Conservation (phyloP, 441 rosid genomes). For the Bruguiera hainesii region DNA sequence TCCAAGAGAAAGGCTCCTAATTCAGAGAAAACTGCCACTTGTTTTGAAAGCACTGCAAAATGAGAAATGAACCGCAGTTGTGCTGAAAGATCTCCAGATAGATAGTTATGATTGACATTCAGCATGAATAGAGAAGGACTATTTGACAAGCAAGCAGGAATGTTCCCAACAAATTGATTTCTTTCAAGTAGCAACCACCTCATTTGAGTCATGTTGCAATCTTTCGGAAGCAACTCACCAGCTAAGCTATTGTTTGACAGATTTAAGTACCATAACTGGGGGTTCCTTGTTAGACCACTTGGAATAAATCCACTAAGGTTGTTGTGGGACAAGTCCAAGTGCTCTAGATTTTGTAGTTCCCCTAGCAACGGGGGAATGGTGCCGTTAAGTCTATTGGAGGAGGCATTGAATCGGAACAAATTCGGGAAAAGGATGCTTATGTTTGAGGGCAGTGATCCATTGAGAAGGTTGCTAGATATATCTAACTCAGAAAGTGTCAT, state of each 20-base stretch:
- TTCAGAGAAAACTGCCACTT: background rate
- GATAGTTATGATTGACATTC: slow-evolving; percentile 2
- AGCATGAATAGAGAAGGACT: slow-evolving; percentile 3
- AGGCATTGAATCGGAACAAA: slow-evolving; percentile 1
- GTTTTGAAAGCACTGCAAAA: background rate
- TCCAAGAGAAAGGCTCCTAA: slow-evolving; percentile 5
- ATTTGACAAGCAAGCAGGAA: slow-evolving; percentile 7
- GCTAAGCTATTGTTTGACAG: slow-evolving; percentile 11
- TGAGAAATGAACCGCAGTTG: background rate
- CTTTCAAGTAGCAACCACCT: slow-evolving; percentile 14
- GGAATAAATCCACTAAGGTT: slow-evolving; percentile 9
- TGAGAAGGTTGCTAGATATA: slow-evolving; percentile 7
- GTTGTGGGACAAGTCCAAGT: slow-evolving; percentile 10
- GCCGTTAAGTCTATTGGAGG: slow-evolving; percentile 7
- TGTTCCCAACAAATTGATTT: slow-evolving; percentile 6
- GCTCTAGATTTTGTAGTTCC: slow-evolving; percentile 5
- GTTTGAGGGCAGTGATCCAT: slow-evolving; percentile 8
- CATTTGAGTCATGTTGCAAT: slow-evolving; percentile 4
- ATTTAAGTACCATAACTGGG: slow-evolving; percentile 13
- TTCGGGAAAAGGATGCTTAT: slow-evolving; percentile 9
- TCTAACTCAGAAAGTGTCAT: slow-evolving; percentile 8
- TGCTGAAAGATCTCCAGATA: slow-evolving; percentile 3
- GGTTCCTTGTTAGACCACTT: background rate
- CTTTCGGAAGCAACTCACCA: slow-evolving; percentile 11
- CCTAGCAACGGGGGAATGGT: slow-evolving; percentile 8